Conservation (phyloP, 306 rosid species). For the Cyclanthera cordifolia region DNA sequence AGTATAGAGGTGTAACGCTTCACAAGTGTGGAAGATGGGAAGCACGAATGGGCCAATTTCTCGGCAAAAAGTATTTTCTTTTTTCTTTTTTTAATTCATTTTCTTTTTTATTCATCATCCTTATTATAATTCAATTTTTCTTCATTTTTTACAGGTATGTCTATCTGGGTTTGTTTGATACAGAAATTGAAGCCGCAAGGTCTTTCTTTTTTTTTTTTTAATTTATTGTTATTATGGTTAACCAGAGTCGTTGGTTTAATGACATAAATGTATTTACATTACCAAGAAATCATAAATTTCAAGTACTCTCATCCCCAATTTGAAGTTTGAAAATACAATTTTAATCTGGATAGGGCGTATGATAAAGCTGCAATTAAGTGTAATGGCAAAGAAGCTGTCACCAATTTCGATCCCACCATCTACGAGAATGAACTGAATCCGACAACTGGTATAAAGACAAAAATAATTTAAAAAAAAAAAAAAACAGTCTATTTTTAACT, state of each 20-base stretch:
- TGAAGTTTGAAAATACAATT: not conserved
- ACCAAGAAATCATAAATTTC: no score
- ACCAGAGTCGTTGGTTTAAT: no score
- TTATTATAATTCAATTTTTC: not conserved
- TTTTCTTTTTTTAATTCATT: not conserved
- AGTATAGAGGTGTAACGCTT: constrained; percentile 94
- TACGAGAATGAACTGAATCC: constrained; percentile 69
- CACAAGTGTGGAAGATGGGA: constrained; percentile 99
- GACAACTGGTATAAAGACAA: constrained; percentile 29
- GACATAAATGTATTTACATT: no score
- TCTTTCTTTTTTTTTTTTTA: constrained; percentile 9
- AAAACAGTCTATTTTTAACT: no score
- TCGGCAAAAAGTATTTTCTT: constrained; percentile 72
- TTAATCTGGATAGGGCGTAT: constrained; percentile 50
- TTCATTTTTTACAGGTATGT: constrained; percentile 48
- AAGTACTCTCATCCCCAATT: no score
- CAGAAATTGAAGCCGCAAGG: constrained; percentile 98
- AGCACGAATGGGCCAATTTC: constrained; percentile 95
- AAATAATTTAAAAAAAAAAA: not conserved
- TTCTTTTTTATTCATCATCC: not conserved
- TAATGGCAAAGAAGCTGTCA: constrained; percentile 95
- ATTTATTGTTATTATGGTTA: no score
- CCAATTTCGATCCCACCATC: constrained; percentile 90
- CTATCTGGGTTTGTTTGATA: constrained; percentile 85
- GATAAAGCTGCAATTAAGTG: constrained; percentile 98